Evolutionary conservation across 768 basidiomycete species (phyloP), one percentile per base, ranked within the genome.

Genomic region (Russula vinacea): DNA sequence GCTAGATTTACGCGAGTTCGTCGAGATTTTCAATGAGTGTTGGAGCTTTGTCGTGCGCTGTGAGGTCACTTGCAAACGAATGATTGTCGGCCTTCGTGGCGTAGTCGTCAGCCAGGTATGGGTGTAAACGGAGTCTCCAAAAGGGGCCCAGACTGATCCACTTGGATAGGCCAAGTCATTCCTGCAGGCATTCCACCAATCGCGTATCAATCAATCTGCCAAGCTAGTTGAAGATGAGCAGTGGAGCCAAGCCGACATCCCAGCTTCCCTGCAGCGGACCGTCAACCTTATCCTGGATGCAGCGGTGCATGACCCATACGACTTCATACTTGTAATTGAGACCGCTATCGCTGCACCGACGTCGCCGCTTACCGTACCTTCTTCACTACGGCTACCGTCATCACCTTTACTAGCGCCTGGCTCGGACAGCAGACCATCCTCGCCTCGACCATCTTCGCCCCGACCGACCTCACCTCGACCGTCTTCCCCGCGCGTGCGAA

Each of bases 181-280:
- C 78, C 78, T 99, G 32, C 86, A 90, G 70, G 75, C 79, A 0
- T 98, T 95, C 76, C 97, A 99, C 72, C 87, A 94, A 68, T 75
- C 81, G 13, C 82, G 89, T 56, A 83, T 98, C 50, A 83, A 87
- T 3, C 82, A 81, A 60, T 90, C 89, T 3, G 95, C 96, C 32
- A 92, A 89, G 73, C 77, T 92, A 32, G 96, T 99, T 9, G 94
- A 98, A 74, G 94, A 98, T 68, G 97, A 99, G 72, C 89, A 88
- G 64, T 98, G 97, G 97, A 85, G 80, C 62, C 89, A 90, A 17
- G 80, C 84, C 16, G 92, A 97, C 61, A 85, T 96, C 16, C 77
- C 86, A 1, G 71, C 78, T 5, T 67, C 77, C 5, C 75, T 91
- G 32, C 96, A 98, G 75, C 82, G 80, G 55, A 78, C 84, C n/a